Base-by-base conservation (phyloP, 108 stramenopile species). In the Parietichytrium sp. region DNA sequence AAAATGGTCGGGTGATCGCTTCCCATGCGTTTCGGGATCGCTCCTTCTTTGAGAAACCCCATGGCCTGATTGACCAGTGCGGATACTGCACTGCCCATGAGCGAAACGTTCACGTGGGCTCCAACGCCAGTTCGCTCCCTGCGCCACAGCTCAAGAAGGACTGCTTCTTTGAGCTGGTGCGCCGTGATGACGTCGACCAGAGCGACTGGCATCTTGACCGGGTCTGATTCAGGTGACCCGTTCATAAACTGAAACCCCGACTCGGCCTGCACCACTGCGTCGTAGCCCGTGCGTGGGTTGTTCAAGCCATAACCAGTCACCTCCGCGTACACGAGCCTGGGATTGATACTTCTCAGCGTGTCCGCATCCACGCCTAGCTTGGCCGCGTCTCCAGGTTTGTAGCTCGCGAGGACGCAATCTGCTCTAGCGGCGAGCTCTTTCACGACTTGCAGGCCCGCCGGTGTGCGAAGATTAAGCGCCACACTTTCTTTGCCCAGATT, bases 221-320 rank as follows among this genome's bases (percentile, higher is more conserved):
- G 61, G 23, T 72, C 61, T 6, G 38, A 23, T 6, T 72, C 61
- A 33, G 61, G 61, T 1, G 61, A 45, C 6, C 61, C 61, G 3
- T 72, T 72, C 61, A 72, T 72, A 25, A 33, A 72, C 20, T 72
- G 61, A 38, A 72, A 72, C 6, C 61, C 61, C 10, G 61, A 72
- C 3, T 72, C 61, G 8, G 61, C 61, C 42, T 72, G 61, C 10
- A 72, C 45, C 23, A 72, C 61, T 6, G 61, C 61, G 20, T 72
- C 61, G 25, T 72, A 72, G 29, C 61, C 61, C 0, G 61, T 42
- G 20, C 61, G 61, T 7, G 61, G 61, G 33, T 72, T 72, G 61
- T 72, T 42, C 2, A 72, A 42, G 29, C 61, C 61, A 38, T 72
- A 72, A 23, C 61, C 61, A 6, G 61, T 72, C 10, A 72, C 45